Percentiles rank a stretch among this genome's conserved stretches.
Conservation (phyloP, 2,329 filamentous ascomycete genomes). For the Bipolaris oryzae region DNA sequence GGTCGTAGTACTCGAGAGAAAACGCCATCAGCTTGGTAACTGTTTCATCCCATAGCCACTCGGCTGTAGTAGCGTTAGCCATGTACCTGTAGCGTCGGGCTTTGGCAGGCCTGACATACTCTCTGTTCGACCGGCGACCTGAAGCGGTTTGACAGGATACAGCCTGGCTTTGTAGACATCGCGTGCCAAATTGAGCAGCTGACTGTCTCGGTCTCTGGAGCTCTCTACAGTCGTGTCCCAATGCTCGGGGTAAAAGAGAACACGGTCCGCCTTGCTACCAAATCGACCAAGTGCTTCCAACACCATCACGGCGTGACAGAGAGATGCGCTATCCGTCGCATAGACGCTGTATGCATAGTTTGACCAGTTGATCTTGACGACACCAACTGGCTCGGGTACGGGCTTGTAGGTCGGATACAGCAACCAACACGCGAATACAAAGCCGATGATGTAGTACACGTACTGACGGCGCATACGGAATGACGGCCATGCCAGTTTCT, state of each 20-base stretch:
- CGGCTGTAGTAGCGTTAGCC: slow-evolving; percentile 35
- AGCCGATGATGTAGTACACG: slow-evolving; percentile 31
- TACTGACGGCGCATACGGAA: slow-evolving; percentile 40
- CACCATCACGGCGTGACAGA: slow-evolving; percentile 54
- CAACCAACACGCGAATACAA: slow-evolving; percentile 39
- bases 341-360: slow-evolving; percentile 53
- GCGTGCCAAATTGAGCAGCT: slow-evolving; percentile 57
- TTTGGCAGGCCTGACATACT: slow-evolving; percentile 29
- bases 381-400: slow-evolving; percentile 12
- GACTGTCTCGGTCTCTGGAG: slow-evolving; percentile 48
- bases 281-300: slow-evolving; percentile 52
- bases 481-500: slow-evolving; percentile 16
- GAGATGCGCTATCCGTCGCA: slow-evolving; percentile 50
- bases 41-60: slow-evolving; percentile 63
- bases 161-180: slow-evolving; percentile 58
- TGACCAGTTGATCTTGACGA: slow-evolving; percentile 44
- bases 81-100: slow-evolving; percentile 14
- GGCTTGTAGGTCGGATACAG: slow-evolving; percentile 27
- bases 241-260: slow-evolving; percentile 53
- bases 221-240: slow-evolving; percentile 43
- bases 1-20: slow-evolving; percentile 67
- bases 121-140: slow-evolving; percentile 41
- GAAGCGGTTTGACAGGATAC: slow-evolving; percentile 54
- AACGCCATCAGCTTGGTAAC: slow-evolving; percentile 74
- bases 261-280: slow-evolving; percentile 53